Conservation (phyloP, 1,284 basidiomycete genomes). For the Cystobasidium pallidum region DNA sequence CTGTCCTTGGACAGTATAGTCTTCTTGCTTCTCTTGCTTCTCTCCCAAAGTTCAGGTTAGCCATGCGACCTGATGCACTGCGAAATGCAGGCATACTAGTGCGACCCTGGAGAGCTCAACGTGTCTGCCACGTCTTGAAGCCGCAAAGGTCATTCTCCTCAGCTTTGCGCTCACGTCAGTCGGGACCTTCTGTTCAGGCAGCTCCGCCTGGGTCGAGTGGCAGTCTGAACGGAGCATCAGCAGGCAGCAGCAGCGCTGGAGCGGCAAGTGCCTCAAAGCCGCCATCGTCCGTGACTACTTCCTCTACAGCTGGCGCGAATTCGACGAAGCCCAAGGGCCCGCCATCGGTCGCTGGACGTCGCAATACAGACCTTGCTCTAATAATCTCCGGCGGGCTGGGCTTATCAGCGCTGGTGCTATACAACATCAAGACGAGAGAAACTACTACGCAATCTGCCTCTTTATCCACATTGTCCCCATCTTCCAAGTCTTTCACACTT, state of each 20-base stretch:
- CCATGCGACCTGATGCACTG: slow-evolving; percentile 15
- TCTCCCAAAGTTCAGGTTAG: neutral
- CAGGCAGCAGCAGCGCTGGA: slow-evolving; percentile 10
- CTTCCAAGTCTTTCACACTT: slow-evolving; percentile 39
- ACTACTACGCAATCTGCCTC: slow-evolving; percentile 7
- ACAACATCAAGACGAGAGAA: slow-evolving; percentile 22
- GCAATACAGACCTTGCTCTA: slow-evolving; percentile 40
- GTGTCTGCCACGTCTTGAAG: neutral
- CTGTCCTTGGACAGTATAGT: neutral
- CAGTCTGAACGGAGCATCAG: neutral
- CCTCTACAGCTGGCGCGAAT: neutral
- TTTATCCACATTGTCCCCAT: slow-evolving; percentile 33
- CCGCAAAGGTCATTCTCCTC: slow-evolving; percentile 2
- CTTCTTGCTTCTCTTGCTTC: neutral
- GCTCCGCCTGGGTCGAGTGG: slow-evolving; percentile 19
- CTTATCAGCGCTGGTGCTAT: slow-evolving; percentile 26
- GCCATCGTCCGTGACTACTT: slow-evolving; percentile 6
- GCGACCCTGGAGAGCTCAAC: slow-evolving; percentile 15
- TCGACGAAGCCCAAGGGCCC: slow-evolving; percentile 11
- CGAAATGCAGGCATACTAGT: slow-evolving; percentile 10
- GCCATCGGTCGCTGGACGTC: slow-evolving; percentile 24
- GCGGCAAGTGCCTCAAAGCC: slow-evolving; percentile 3
- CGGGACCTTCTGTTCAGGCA: slow-evolving; percentile 17
- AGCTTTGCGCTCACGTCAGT: neutral
- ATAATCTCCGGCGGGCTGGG: slow-evolving; percentile 35